These are phyloP conservation scores for Ogataea salicorniae DNA, from an alignment of 805 yeast species.

Conservation along the genomic window DNA sequence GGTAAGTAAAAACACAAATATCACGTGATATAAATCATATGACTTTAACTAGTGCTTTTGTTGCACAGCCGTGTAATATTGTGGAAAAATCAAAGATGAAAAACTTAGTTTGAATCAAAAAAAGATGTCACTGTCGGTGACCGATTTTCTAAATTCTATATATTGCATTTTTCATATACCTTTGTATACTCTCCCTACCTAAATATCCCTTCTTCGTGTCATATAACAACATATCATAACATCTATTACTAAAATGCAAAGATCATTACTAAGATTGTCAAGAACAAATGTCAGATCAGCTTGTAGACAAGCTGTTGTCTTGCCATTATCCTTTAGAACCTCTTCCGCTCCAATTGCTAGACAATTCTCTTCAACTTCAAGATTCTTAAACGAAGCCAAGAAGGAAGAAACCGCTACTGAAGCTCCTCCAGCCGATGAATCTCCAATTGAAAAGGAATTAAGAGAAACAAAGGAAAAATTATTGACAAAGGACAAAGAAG, in stretches of 20 bases:
- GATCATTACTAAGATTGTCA: conserved; percentile 17
- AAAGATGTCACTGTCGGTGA: too few relatives aligned
- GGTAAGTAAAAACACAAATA: too few relatives aligned
- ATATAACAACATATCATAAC: too few relatives aligned
- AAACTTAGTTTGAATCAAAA: too few relatives aligned
- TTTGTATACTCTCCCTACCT: too few relatives aligned
- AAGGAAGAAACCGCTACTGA: conserved; percentile 10
- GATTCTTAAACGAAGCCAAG: conserved; percentile 28
- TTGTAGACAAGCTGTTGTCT: not conserved
- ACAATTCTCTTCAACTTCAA: conserved; percentile 19
- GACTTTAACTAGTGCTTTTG: too few relatives aligned
- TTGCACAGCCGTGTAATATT: too few relatives aligned
- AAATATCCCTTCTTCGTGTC: too few relatives aligned
- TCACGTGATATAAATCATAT: too few relatives aligned
- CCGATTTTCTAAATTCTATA: too few relatives aligned
- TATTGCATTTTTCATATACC: too few relatives aligned
- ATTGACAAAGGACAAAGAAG: conserved; percentile 61
- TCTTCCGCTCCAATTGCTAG: conserved; percentile 10
- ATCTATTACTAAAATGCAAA: conserved; percentile 19
- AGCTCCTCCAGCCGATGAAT: conserved; percentile 7
- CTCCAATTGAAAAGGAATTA: conserved; percentile 29
- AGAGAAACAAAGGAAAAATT: conserved; percentile 47
- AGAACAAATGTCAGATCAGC: conserved; percentile 17
- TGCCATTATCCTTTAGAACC: conserved; percentile 2
- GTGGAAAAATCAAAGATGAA: too few relatives aligned